Evolutionary conservation across 2,329 filamentous ascomycete species (phyloP), one percentile per base, ranked within the genome.

Genomic region (Coniella lustricola): DNA sequence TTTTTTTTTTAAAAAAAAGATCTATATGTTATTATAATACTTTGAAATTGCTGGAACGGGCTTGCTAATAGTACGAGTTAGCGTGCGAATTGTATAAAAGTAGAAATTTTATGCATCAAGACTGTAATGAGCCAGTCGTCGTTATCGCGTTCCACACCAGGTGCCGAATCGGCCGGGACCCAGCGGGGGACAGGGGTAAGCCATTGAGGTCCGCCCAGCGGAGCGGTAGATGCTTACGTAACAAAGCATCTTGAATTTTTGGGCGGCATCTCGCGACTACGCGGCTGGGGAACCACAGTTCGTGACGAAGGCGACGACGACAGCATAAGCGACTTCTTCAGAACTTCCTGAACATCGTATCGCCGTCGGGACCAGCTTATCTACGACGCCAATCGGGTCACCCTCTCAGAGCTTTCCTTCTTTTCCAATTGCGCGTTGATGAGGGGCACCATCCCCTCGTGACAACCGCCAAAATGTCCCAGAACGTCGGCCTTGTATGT

Each of bases 401-500:
- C 9, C 21, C 29, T 17, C 20, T 33, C 17, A 16, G n/a, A 36
- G n/a, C 32, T 7, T 42, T 29, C 25, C n/a, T 21, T 39, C 36
- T n/a, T 10, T 7, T 20, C n/a, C 25, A 33, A 38, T 32, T 40
- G 35, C 42, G 33, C 51, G 38, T 60, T 52, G 45, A 60, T 59
- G 61, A 63, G 63, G 52, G 63, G 65, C 61, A 57, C 54, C 46
- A 53, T 44, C 43, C 38, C 45, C 59, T 60, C 57, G 56, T 59
- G 58, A 58, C 45, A 58, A n/a, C 39, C 45, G 52, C 57, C 65
- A 71, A 50, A 37, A 91, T 91, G 87, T 90, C 87, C 58, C 86
- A 90, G 76, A 84, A 80, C 56, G 71, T 90, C 62, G 87, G 87
- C 61, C 72, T 85, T 67, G 87, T 90, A 78, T 62, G 73, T 59